Base-by-base conservation (phyloP, 495 filamentous ascomycete species). In the Chaetomium cochliodes region DNA sequence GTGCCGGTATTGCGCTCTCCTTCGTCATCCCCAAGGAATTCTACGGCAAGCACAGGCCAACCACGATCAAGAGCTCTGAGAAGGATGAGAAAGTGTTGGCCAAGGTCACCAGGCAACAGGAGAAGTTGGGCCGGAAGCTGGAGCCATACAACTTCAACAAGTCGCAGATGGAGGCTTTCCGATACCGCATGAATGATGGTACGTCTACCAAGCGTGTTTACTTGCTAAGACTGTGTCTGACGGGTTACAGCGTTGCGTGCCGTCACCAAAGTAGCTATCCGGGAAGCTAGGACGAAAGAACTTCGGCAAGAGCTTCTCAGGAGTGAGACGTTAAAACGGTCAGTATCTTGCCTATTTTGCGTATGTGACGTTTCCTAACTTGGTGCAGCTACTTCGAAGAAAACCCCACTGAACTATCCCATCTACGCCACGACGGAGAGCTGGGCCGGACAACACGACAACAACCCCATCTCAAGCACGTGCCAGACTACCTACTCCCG, bases 131-230 rank as follows among this genome's bases (percentile, higher is more conserved):
- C 63, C 83, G 90, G 67, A 88, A 91, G 68, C 79, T 97, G 53
- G 88, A 92, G 69, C 90, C 90, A 3, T 99, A 96, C 78, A 86
- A 87, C 61, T 97, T 99, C 75, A 93, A 97, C 78, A 94, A 97
- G 90, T 84, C 86, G 67, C 90, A 92, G 69, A 88, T 98, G 58
- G 91, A 96, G 52, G 89, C 88, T 16, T 98, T 99, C 81, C 84
- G 92, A 22, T 99, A 98, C 77, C 89, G 96, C 55, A 92, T 98
- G 85, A 87, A 88, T 37, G 93, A 97, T 74, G 93, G 93, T 71
- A 57, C 28, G 76, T 69, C 11, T 51, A 0, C 2, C 20, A 3
- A n/a, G 7, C 0, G 2, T 13, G 13, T 5, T 52, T 11, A n/a
- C n/a, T 37, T 30, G 11, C 20, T 23, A 3, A n/a, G 1, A 42